Evolutionary conservation across 192 early-diverging fungal genomes (phyloP).

Genomic region (Mortierella claussenii): DNA sequence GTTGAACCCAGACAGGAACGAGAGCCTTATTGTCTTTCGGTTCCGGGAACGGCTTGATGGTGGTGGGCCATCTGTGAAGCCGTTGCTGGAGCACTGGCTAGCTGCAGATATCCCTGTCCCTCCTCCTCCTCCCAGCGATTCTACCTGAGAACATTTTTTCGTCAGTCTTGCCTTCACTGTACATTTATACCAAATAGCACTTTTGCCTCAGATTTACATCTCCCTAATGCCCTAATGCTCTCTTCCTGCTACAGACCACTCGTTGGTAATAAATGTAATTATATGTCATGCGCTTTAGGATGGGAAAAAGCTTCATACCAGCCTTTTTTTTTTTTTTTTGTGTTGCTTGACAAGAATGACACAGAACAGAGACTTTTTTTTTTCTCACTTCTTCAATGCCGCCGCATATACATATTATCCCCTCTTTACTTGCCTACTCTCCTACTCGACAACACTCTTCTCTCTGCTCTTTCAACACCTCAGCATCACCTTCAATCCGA

Average conservation of each 20-base stretch:
- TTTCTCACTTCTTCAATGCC: background rate
- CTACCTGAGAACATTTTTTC: slow-evolving; percentile 8
- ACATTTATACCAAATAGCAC: no score
- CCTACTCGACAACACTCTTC: no score
- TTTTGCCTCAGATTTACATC: no score
- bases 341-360: background rate
- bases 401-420: no score
- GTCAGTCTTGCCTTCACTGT: background rate
- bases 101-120: slow-evolving; percentile 28
- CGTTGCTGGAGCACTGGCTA: slow-evolving; percentile 35
- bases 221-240: no score
- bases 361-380: no score
- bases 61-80: slow-evolving; percentile 32
- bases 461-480: no score
- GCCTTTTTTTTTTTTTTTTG: background rate
- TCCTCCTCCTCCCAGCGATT: slow-evolving; percentile 9
- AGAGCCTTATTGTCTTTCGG: slow-evolving; percentile 46
- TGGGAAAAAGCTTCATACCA: no score
- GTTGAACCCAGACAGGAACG: slow-evolving; percentile 52
- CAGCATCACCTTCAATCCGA: no score
- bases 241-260: no score
- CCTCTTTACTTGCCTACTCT: background rate
- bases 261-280: no score
- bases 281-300: no score
- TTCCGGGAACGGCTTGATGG: slow-evolving; percentile 45